Evolutionary conservation across 768 basidiomycete genomes (phyloP).

Genomic region (Candolleomyces efflorescens): DNA sequence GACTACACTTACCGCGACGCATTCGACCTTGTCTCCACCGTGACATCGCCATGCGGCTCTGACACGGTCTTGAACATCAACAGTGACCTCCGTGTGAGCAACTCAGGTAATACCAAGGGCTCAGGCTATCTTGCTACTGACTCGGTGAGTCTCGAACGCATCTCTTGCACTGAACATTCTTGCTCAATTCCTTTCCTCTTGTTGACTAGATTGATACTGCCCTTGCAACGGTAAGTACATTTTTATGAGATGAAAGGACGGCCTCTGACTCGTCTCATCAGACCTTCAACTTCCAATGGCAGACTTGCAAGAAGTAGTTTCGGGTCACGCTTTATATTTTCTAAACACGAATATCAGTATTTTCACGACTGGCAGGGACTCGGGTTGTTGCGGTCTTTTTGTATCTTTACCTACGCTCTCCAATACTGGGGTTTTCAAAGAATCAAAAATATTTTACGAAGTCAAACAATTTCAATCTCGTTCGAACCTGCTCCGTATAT

Average conservation of each 20-base stretch:
- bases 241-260: background rate
- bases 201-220: background rate
- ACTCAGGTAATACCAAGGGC: background rate
- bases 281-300: constrained; percentile 6
- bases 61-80: constrained; percentile 1
- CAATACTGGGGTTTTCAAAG: no score
- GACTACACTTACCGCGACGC: constrained; percentile 1
- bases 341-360: no score
- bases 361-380: no score
- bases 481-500: no score
- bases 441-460: no score
- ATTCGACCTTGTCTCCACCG: constrained; percentile 5
- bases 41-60: constrained; percentile 1
- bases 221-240: background rate
- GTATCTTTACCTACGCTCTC: no score
- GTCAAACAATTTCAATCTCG: no score
- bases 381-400: no score
- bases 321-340: background rate
- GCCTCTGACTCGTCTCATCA: background rate
- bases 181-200: background rate
- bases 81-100: background rate
- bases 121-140: background rate
- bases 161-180: background rate
- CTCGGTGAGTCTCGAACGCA: background rate
- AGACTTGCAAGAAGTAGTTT: constrained; percentile 1